A percentile compares a stretch with the other conserved stretches of the same genome.
phyloP scores from a whole-genome alignment of 23 red algal species.

The Gracilariopsis chorda region DNA sequence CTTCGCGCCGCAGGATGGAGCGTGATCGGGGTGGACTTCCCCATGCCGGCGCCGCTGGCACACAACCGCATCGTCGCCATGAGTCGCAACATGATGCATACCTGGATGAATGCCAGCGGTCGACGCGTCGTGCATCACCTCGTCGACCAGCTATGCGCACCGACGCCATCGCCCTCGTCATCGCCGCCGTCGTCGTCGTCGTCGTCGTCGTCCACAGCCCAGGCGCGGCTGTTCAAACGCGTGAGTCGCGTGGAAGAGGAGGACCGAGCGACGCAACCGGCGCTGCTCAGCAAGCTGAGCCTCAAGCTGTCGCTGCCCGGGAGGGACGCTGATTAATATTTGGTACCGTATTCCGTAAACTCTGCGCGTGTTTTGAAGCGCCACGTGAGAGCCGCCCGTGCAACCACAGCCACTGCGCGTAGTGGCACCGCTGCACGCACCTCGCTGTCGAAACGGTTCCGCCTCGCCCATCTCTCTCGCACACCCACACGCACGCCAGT shows the following conservation, averaged over 20 bases:
- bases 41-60: constrained; percentile 39
- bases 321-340: no score
- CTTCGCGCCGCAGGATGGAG: constrained; percentile 51
- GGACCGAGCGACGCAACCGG: neutral
- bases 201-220: neutral
- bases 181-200: neutral
- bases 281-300: no score
- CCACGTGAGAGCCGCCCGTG: no score
- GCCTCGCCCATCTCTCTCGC: neutral
- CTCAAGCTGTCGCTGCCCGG: no score
- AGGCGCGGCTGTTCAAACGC: neutral
- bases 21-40: constrained; percentile 64
- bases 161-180: neutral
- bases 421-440: neutral
- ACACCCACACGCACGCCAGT: neutral
- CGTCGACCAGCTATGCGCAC: neutral
- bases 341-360: no score
- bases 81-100: constrained; percentile 44
- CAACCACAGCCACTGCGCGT: neutral
- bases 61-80: constrained; percentile 79
- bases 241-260: neutral
- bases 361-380: no score
- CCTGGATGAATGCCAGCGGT: constrained; percentile 60
- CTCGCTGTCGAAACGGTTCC: neutral
- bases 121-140: constrained; percentile 62